Base-by-base conservation (phyloP, 2,329 filamentous ascomycete genomes). In the Alternaria brassicae region DNA sequence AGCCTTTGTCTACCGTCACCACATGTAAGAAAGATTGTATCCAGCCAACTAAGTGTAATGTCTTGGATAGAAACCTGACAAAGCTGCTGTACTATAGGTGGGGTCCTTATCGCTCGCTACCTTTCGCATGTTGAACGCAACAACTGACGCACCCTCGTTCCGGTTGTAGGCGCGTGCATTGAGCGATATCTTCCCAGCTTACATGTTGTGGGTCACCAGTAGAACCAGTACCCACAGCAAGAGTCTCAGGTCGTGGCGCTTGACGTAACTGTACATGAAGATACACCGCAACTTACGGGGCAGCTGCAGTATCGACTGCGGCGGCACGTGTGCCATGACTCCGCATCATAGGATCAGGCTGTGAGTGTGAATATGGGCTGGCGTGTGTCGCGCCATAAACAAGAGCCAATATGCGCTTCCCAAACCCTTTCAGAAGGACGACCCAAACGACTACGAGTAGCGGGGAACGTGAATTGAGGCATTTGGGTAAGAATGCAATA, bases 191-290 rank as follows among this genome's bases (percentile, higher is more conserved):
- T 54, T 50, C 44, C 48, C 54, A 55, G 55, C 61, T 58, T 59
- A 66, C 54, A 53, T n/a, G 53, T 32, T 56, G 68, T 69, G 62
- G 67, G 63, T 54, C 63, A 30, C 48, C 47, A 50, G 48, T 50
- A 60, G 27, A 58, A 30, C n/a, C 48, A 34, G 70, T 72, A 71
- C 57, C 70, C 70, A 72, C 67, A 73, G 57, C 55, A 19, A 53
- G 30, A 55, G 59, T 62, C 59, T 58, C 42, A 45, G 41, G 32
- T 51, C 48, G 41, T 21, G 34, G 40, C 65, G 65, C 68, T 70
- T 74, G 71, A 74, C 72, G 72, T 74, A 70, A 71, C 60, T 49
- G 56, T 66, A 71, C 69, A 67, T 63, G 61, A 48, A 53, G 49
- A 27, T 54, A 51, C 50, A 55, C 52, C 34, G 45, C 51, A 34